Evolutionary conservation across 805 yeast genomes (phyloP).

Genomic region (Candida ficus): DNA sequence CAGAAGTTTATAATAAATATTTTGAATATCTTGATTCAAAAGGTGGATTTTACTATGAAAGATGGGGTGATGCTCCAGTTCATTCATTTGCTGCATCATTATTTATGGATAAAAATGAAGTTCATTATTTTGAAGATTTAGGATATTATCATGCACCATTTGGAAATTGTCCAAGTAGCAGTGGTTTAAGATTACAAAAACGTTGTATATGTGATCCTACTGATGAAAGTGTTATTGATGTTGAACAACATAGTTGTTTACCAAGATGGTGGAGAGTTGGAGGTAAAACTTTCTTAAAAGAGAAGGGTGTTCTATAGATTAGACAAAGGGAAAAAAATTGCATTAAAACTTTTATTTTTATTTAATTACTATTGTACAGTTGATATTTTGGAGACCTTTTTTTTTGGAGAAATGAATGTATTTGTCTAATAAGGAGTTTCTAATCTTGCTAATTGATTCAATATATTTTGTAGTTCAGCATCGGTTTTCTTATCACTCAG

Average conservation of each 20-base stretch:
- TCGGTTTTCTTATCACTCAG: slow-evolving; percentile 75
- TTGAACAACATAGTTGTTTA: slow-evolving; percentile 53
- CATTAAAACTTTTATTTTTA: neutral
- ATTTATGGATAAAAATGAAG: slow-evolving; percentile 50
- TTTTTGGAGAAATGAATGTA: too few species aligned
- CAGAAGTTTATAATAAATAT: slow-evolving; percentile 54
- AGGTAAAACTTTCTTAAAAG: slow-evolving; percentile 53
- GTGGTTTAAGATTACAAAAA: slow-evolving; percentile 43
- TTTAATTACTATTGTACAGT: slow-evolving; percentile 2
- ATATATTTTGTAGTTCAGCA: slow-evolving; percentile 77
- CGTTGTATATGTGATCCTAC: slow-evolving; percentile 57
- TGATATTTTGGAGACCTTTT: too few species aligned
- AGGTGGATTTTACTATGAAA: slow-evolving; percentile 79
- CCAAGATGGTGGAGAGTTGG: slow-evolving; percentile 75
- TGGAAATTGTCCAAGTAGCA: slow-evolving; percentile 52
- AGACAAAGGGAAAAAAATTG: slow-evolving; percentile 2
- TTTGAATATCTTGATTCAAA: slow-evolving; percentile 59
- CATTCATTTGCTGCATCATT: slow-evolving; percentile 68
- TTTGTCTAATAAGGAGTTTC: slow-evolving; percentile 37
- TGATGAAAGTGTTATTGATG: slow-evolving; percentile 38
- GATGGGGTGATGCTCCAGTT: slow-evolving; percentile 97
- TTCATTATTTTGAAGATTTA: slow-evolving; percentile 76
- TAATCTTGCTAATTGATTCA: slow-evolving; percentile 77
- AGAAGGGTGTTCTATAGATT: slow-evolving; percentile 16
- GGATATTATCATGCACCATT: slow-evolving; percentile 79